Evolutionary conservation across 495 filamentous ascomycete species (phyloP).

Genomic region (Penicillium bovifimosum): DNA sequence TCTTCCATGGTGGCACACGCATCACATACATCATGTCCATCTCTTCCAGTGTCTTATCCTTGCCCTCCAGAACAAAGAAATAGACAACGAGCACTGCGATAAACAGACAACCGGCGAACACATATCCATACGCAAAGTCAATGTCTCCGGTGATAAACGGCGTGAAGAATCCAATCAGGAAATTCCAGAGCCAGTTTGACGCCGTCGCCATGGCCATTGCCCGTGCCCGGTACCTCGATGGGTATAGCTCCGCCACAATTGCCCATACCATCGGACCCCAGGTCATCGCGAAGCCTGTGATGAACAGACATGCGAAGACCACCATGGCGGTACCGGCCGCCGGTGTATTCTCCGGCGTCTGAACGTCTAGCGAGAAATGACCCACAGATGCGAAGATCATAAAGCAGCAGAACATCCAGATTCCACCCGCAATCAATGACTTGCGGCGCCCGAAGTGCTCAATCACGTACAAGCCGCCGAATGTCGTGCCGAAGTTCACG

Average conservation of each 20-base stretch:
- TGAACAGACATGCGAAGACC: slow-evolving; percentile 64
- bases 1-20: slow-evolving; percentile 58
- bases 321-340: slow-evolving; percentile 65
- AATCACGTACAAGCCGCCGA: slow-evolving; percentile 63
- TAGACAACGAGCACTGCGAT: slow-evolving; percentile 62
- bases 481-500: slow-evolving; percentile 68
- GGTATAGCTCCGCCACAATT: slow-evolving; percentile 76
- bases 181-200: slow-evolving; percentile 86
- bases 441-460: slow-evolving; percentile 63
- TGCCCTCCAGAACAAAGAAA: slow-evolving; percentile 66
- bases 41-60: slow-evolving; percentile 62
- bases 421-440: slow-evolving; percentile 57
- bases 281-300: slow-evolving; percentile 51
- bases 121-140: slow-evolving; percentile 68
- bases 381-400: slow-evolving; percentile 68
- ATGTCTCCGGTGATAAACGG: slow-evolving; percentile 67
- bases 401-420: slow-evolving; percentile 68
- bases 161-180: slow-evolving; percentile 74
- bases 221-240: slow-evolving; percentile 63
- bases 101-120: slow-evolving; percentile 67
- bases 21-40: slow-evolving; percentile 79
- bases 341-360: slow-evolving; percentile 44
- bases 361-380: slow-evolving; percentile 51
- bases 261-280: slow-evolving; percentile 86
- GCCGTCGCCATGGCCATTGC: slow-evolving; percentile 75